Evolutionary conservation across 495 filamentous ascomycete species (phyloP), one percentile per base, ranked within the genome.

Genomic region (Annulohypoxylon maeteangense): DNA sequence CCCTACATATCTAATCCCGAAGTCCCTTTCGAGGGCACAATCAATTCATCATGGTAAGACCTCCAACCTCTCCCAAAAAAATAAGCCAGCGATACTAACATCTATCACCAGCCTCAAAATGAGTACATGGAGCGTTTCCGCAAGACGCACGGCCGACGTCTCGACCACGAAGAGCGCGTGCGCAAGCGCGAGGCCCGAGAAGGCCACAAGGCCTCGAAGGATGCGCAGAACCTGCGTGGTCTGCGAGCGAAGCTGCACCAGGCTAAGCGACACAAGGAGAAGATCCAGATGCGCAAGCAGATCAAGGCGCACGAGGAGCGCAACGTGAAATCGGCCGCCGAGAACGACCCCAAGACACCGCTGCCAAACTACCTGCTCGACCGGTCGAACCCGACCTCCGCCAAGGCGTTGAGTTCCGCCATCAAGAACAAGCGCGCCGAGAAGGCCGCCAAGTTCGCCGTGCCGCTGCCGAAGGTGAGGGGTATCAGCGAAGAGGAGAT

Each of bases 241-340:
- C 87, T 98, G 73, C 86, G 93, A 67, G 95, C 95, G 75, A 99
- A 99, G 85, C 86, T 97, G 76, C 92, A 97, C 85, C 91, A 93
- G 79, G 92, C 97, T 86, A 92, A 95, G 87, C 88, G 95, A 42
- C 93, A 94, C 82, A 88, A 91, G 75, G 92, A 98, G 83, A 99
- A 99, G 90, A 98, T 99, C 79, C 94, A 98, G 89, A 95, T 99
- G 92, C 91, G 92, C 81, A 98, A 99, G 88, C 85, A 89, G 75
- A 97, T 99, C 87, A 91, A 91, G 80, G 90, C 91, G 64, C 91
- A 95, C 83, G 95, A 99, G 79, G 92, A 98, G 85, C 90, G 92
- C 80, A 96, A 96, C 76, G 90, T 98, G 85, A 96, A 97, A 81
- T 90, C 92, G n/a, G 85, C 88, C n/a, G 87, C 88, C n/a, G 87